Evolutionary conservation across 176 grass and related monocot genomes (phyloP).

Genomic region (Ampelocalamus luodianensis): DNA sequence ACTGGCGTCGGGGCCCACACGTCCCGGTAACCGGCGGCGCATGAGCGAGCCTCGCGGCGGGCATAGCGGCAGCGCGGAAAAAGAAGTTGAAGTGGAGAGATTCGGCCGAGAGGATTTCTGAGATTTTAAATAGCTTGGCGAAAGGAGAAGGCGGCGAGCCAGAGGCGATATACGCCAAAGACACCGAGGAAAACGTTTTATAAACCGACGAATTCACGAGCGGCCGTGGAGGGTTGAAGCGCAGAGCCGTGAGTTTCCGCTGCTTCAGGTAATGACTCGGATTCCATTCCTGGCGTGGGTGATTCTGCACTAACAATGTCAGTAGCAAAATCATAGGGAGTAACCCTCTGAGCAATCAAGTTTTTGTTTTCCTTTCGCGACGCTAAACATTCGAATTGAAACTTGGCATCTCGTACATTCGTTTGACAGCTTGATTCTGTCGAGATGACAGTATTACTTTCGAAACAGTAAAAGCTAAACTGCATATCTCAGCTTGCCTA

Average conservation of each 20-base stretch:
- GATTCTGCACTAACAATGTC: not conserved
- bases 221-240: conserved; percentile 60
- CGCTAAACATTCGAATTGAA: not conserved
- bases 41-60: no score
- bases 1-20: no score
- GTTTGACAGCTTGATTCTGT: conserved; percentile 40
- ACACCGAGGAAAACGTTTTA: no score
- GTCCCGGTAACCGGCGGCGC: no score
- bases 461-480: not conserved
- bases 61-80: no score
- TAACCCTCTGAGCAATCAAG: no score
- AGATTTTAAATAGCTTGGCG: no score
- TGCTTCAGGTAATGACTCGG: conserved; percentile 36
- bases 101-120: no score
- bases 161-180: no score
- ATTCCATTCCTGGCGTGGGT: not conserved
- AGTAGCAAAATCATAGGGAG: not conserved
- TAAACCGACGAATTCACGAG: conserved; percentile 55
- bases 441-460: conserved; percentile 24
- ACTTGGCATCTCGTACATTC: not conserved
- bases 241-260: conserved; percentile 46
- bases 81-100: no score
- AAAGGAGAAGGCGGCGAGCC: no score
- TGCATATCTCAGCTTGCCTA: no score
- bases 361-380: not conserved